Conservation (phyloP, 345 rosid genomes). For the Hirschfeldia incana region DNA sequence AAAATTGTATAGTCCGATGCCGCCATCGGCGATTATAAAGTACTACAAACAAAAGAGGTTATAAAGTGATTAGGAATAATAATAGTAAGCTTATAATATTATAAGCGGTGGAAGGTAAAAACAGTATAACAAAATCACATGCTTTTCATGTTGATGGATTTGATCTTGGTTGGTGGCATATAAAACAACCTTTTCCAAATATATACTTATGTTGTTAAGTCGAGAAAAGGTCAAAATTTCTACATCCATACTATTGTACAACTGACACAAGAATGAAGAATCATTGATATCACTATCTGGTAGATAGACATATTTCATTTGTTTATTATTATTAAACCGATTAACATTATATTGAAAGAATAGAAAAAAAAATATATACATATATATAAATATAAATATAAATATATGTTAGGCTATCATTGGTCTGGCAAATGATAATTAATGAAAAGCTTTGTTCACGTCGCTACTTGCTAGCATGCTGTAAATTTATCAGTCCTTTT, state of each 20-base stretch:
- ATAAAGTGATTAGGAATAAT: not conserved
- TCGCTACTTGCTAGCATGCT: not conserved
- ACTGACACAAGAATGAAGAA: not conserved
- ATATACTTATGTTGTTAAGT: slow-evolving; percentile 2
- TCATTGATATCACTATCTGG: not conserved
- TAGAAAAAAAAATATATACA: not conserved
- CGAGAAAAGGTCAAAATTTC: slow-evolving; percentile 15
- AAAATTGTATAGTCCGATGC: not conserved
- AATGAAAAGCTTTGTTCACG: not conserved
- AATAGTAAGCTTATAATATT: not conserved
- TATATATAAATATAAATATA: too few species aligned
- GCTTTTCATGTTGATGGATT: slow-evolving; percentile 22
- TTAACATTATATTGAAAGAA: not conserved
- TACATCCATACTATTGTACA: slow-evolving; percentile 3
- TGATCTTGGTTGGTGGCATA: slow-evolving; percentile 35
- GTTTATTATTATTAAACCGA: not conserved
- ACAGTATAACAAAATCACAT: slow-evolving; percentile 23
- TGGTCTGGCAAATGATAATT: not conserved
- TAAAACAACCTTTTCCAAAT: slow-evolving; percentile 14
- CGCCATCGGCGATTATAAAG: not conserved
- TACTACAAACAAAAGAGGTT: not conserved
- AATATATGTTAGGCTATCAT: not conserved
- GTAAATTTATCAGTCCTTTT: too few species aligned
- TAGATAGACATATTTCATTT: not conserved
- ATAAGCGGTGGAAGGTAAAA: slow-evolving; percentile 3